A percentile compares a stretch with the other conserved stretches of the same genome.
These are phyloP conservation scores for Colletotrichum filicis DNA, from an alignment of 2,329 filamentous ascomycete species.

Conservation along the genomic window DNA sequence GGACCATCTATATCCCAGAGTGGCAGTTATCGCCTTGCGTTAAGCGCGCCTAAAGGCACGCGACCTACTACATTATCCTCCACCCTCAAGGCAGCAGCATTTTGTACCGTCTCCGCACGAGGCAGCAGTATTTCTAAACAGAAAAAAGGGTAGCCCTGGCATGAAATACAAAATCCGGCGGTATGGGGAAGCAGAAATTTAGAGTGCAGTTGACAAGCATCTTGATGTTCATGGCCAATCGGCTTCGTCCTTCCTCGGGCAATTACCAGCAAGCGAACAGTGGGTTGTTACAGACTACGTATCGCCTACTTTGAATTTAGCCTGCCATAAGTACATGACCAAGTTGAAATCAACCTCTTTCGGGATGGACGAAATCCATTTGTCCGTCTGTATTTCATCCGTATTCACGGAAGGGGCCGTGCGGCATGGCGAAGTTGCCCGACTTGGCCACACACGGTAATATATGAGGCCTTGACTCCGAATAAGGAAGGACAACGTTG, in stretches of 20 bases:
- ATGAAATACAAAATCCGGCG: not conserved
- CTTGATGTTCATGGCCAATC: not conserved
- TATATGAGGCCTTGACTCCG: not conserved
- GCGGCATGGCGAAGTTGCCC: not conserved
- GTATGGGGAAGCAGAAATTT: not conserved
- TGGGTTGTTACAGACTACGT: not conserved
- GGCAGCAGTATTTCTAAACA: constrained; percentile 21
- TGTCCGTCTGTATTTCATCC: not conserved
- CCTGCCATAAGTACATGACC: not conserved
- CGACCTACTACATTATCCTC: not conserved
- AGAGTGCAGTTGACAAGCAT: not conserved
- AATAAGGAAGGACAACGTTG: not conserved
- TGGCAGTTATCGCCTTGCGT: not conserved
- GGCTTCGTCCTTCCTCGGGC: not conserved
- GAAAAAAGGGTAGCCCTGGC: not conserved
- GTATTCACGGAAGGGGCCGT: not conserved
- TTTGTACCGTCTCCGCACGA: constrained; percentile 17
- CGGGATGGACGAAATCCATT: not conserved
- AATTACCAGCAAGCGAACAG: not conserved
- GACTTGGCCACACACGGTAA: not conserved
- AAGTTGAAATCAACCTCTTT: not conserved
- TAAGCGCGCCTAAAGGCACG: not conserved
- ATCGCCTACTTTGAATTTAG: not conserved
- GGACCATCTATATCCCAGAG: not conserved
- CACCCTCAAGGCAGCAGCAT: constrained; percentile 24